These are phyloP conservation scores for Ottelia alismoides DNA, from an alignment of 106 monocot genomes.

Conservation along the genomic window DNA sequence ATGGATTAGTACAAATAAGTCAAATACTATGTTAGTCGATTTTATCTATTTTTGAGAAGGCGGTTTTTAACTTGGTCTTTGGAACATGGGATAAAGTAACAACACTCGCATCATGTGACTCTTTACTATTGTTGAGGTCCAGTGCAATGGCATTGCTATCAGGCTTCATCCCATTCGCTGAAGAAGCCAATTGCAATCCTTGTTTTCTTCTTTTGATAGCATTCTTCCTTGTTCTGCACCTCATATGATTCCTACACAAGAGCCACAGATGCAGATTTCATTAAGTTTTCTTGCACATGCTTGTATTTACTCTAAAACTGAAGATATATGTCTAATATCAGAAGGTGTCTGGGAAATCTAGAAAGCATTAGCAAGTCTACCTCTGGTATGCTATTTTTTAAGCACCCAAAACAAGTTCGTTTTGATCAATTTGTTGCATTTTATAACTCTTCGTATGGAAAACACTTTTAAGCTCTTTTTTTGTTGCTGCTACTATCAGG, in stretches of 20 bases:
- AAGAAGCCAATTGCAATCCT: conserved; percentile 46
- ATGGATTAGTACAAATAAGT: too few relatives aligned
- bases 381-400: conserved; percentile 32
- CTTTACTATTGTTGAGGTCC: conserved; percentile 52
- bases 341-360: conserved; percentile 74
- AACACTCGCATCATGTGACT: conserved; percentile 46
- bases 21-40: too few relatives aligned
- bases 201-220: conserved; percentile 43
- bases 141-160: conserved; percentile 66
- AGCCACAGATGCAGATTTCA: conserved; percentile 40
- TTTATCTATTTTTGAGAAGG: conserved; percentile 18
- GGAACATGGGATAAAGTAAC: conserved; percentile 76
- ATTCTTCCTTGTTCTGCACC: conserved; percentile 33
- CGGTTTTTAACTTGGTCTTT: conserved; percentile 36
- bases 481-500: too few relatives aligned
- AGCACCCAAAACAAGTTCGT: too few relatives aligned
- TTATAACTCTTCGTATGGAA: too few relatives aligned
- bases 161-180: conserved; percentile 57
- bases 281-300: conserved; percentile 62
- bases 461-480: too few relatives aligned
- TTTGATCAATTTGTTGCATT: too few relatives aligned
- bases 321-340: conserved; percentile 76
- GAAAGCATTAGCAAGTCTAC: conserved; percentile 45
- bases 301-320: conserved; percentile 65
- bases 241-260: conserved; percentile 29